Evolutionary conservation across 2,329 filamentous ascomycete species (phyloP).

Genomic region (Fusarium sacchari): DNA sequence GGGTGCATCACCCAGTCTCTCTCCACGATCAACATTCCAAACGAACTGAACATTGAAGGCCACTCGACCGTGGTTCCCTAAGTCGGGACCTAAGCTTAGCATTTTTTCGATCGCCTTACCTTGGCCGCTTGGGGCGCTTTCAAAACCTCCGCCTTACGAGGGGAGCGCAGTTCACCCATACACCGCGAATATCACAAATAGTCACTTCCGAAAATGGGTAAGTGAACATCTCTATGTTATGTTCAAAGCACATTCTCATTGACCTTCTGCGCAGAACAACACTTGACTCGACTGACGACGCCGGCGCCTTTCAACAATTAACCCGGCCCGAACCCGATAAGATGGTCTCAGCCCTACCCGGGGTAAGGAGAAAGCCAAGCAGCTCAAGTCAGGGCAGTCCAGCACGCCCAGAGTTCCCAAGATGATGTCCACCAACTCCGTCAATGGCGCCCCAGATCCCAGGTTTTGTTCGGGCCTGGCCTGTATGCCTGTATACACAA

Average conservation of each 20-base stretch:
- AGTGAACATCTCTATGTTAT: too few relatives aligned
- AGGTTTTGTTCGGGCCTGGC: accelerated
- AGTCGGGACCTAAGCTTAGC: accelerated
- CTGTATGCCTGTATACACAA: accelerated
- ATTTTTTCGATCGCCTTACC: accelerated
- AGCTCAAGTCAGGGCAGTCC: too few relatives aligned
- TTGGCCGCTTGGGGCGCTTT: not conserved
- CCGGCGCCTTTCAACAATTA: accelerated
- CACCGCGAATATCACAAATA: accelerated
- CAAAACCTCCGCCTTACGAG: accelerated
- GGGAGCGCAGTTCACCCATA: accelerated
- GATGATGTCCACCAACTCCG: too few relatives aligned
- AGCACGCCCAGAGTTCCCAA: accelerated
- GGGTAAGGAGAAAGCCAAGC: accelerated
- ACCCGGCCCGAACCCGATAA: accelerated
- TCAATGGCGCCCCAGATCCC: not conserved
- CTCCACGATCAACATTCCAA: too few relatives aligned
- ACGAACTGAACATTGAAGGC: too few relatives aligned
- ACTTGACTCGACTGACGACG: not conserved
- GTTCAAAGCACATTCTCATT: not conserved
- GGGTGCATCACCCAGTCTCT: not conserved
- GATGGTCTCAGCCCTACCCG: accelerated
- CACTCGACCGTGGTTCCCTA: accelerated
- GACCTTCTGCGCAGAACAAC: too few relatives aligned
- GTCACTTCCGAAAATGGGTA: too few relatives aligned